Percentiles rank a stretch among this genome's conserved stretches.
Evolutionary conservation across 2,329 filamentous ascomycete species (phyloP).

Genomic region (Colletotrichum sp.): DNA sequence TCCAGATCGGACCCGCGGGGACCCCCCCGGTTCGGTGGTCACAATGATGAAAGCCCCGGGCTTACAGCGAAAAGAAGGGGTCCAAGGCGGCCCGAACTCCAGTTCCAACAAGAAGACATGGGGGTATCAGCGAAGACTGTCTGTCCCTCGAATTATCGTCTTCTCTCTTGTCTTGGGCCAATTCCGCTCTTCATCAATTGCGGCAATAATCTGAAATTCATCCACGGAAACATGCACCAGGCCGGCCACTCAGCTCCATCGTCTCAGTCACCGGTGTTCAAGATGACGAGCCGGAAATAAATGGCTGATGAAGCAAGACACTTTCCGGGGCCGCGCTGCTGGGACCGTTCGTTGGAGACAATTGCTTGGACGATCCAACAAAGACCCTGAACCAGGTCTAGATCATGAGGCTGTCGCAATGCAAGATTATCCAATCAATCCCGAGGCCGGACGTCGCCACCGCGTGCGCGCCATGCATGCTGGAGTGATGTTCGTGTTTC

Average conservation of each 20-base stretch:
- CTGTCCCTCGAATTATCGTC: background rate
- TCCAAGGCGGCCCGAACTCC: background rate
- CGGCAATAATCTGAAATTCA: background rate
- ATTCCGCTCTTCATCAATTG: background rate
- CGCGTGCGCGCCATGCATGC: background rate
- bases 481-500: background rate
- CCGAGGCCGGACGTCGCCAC: background rate
- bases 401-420: slow-evolving; percentile 15
- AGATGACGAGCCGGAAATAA: background rate
- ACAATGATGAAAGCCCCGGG: background rate
- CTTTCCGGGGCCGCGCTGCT: background rate
- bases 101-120: background rate
- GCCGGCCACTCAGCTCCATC: background rate
- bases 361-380: background rate
- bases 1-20: slow-evolving; percentile 8
- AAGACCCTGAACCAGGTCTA: background rate
- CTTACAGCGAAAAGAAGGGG: background rate
- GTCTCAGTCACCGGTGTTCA: background rate
- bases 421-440: background rate
- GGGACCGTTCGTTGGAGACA: background rate
- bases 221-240: background rate
- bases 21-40: background rate
- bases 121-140: too few species aligned
- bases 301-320: background rate
- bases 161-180: background rate